Percentiles rank a stretch among this genome's conserved stretches.
Evolutionary conservation across 345 rosid genomes (phyloP).

Genomic region (Durio zibethinus): DNA sequence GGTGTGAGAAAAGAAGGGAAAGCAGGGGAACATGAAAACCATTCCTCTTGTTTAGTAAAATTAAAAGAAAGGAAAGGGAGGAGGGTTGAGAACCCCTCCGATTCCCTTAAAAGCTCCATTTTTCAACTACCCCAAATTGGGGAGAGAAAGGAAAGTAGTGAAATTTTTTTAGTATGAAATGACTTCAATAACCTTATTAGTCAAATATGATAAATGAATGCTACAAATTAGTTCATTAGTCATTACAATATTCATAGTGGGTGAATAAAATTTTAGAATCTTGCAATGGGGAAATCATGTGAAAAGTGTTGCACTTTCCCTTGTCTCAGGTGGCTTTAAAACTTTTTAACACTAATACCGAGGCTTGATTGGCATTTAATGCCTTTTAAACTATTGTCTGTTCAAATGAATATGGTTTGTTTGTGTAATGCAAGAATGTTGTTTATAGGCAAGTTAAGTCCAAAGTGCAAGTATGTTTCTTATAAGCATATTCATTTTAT

Average conservation of each 20-base stretch:
- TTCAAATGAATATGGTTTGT: constrained; percentile 2
- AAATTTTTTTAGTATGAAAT: too few relatives aligned
- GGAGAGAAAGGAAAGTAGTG: too few relatives aligned
- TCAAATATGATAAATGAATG: neutral
- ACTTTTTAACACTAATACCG: neutral
- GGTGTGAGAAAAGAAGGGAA: too few relatives aligned
- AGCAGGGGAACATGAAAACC: too few relatives aligned
- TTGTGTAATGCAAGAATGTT: neutral
- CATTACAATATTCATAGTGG: neutral
- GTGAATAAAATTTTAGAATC: neutral
- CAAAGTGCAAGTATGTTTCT: neutral
- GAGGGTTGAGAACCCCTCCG: too few relatives aligned
- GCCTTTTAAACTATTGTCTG: neutral
- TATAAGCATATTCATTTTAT: neutral
- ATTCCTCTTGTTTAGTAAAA: too few relatives aligned
- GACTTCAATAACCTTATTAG: too few relatives aligned
- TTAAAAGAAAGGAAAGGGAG: too few relatives aligned
- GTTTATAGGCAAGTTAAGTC: neutral
- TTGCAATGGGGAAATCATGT: neutral
- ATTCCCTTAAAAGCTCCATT: too few relatives aligned
- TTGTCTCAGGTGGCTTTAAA: neutral
- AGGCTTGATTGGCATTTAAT: neutral
- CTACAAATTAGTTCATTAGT: neutral
- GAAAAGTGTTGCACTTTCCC: neutral
- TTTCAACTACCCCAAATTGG: too few relatives aligned